A percentile compares a stretch with the other conserved stretches of the same genome.
phyloP scores from a whole-genome alignment of 768 basidiomycete genomes.

The Aureoboletus auriporus region DNA sequence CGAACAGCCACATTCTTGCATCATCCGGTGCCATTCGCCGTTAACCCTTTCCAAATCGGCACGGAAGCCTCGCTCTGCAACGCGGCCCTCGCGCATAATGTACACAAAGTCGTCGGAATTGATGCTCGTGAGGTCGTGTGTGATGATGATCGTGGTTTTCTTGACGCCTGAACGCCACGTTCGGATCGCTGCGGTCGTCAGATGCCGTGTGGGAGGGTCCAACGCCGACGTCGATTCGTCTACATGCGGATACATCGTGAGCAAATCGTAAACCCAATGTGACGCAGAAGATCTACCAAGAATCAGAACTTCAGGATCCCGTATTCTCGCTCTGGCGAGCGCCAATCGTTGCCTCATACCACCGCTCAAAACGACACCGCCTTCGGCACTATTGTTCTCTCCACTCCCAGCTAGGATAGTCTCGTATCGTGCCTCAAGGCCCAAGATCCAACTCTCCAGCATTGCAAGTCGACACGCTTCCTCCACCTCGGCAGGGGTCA shows the following conservation, averaged over 20 bases:
- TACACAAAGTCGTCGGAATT: conserved; percentile 79
- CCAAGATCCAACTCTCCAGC: conserved; percentile 81
- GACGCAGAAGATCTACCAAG: conserved; percentile 59
- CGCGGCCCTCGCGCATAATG: conserved; percentile 74
- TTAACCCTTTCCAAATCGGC: conserved; percentile 60
- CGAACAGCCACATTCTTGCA: conserved; percentile 56
- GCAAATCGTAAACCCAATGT: not conserved
- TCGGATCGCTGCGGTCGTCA: conserved; percentile 74
- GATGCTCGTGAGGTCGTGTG: conserved; percentile 91
- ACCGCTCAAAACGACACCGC: conserved; percentile 78
- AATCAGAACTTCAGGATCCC: conserved; percentile 86
- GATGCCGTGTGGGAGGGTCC: conserved; percentile 80
- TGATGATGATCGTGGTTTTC: conserved; percentile 62
- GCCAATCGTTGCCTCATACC: conserved; percentile 91
- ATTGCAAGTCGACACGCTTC: conserved; percentile 81
- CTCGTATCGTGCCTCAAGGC: conserved; percentile 86
- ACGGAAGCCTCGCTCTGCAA: conserved; percentile 88
- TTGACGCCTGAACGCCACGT: conserved; percentile 57
- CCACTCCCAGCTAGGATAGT: conserved; percentile 49
- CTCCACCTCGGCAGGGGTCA: conserved; percentile 65
- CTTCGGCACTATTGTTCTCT: conserved; percentile 40
- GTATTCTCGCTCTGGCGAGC: conserved; percentile 79
- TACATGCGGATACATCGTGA: conserved; percentile 21
- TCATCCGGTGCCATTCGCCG: conserved; percentile 74
- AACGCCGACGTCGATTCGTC: conserved; percentile 83